Evolutionary conservation across 2,329 filamentous ascomycete genomes (phyloP), one percentile per base, ranked within the genome.

Genomic region (Colletotrichum sojae): DNA sequence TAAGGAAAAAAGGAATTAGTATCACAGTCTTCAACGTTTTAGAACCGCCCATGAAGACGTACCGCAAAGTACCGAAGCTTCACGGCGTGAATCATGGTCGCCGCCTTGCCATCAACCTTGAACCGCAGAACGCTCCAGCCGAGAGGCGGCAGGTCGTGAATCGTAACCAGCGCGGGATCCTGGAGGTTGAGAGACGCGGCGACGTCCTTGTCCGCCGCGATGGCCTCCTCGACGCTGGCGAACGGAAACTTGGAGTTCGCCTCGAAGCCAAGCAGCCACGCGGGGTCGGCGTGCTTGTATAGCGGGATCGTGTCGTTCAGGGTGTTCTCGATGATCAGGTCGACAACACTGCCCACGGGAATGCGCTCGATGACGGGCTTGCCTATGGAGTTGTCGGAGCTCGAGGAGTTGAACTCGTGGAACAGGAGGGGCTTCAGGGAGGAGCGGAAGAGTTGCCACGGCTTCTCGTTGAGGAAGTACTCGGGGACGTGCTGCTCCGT

Each of bases 201-300:
- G 0, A 43, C 6, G 1, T 20, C 12, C 9, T 15, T 39, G 9
- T 62, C 40, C 22, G 18, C 22, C 5, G 57, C 10, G 6, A 46
- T 4, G 0, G 67, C 67, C 1, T 70, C 69, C 12, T 46, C 54
- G 1, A 73, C 67, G 16, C 56, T 71, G 2, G 46, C 10, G 15
- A 56, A 62, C 0, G 57, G 31, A 49, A 74, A 74, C 4, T 20
- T 18, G 2, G 40, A 49, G 18, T 68, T 51, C 1, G 52, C 16
- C 0, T n/a, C 48, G 1, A 69, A 53, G 10, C 73, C 73, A 2
- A 75, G 59, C 1, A 75, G 53, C 72, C 70, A 75, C 0, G 71
- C 63, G 4, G 73, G 67, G 5, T 70, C 69, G 1, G 69, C 72
- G 52, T 73, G 73, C 65, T 74, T 75, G 57, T 75, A 75, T 8